A percentile compares a stretch with the other conserved stretches of the same genome.
Conservation (phyloP, 441 rosid genomes). For the Jatropha multifida region DNA sequence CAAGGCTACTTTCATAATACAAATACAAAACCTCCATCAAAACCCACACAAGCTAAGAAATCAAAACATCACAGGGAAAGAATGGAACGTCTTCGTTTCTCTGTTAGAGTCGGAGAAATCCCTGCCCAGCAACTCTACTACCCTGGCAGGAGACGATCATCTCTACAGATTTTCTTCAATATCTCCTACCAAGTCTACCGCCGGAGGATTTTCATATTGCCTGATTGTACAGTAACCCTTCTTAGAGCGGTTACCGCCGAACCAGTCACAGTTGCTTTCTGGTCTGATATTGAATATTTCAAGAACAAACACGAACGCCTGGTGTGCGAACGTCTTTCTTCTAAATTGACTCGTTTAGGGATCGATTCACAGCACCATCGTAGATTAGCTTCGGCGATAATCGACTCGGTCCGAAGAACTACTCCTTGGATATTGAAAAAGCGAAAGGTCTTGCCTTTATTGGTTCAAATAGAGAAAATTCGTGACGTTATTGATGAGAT, state of each 20-base stretch:
- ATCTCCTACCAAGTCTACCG: neutral
- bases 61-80: too few species aligned
- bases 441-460: neutral
- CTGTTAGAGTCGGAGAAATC: too few species aligned
- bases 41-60: too few species aligned
- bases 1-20: too few species aligned
- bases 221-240: neutral
- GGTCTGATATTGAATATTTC: neutral
- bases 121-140: neutral
- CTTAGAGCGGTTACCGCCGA: neutral
- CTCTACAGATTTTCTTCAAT: neutral
- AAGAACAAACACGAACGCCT: neutral
- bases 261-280: neutral
- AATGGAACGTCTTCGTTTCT: too few species aligned
- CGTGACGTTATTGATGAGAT: neutral
- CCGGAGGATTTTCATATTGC: neutral
- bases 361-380: neutral
- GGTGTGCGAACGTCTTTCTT: neutral
- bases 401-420: neutral
- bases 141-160: neutral
- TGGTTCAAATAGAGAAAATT: neutral
- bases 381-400: neutral
- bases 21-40: too few species aligned
- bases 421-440: neutral
- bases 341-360: neutral